Percentiles rank a stretch among this genome's conserved stretches.
These are phyloP conservation scores for Cylindrodendrum hubeiense DNA, from an alignment of 2,329 filamentous ascomycete genomes.

Conservation along the genomic window DNA sequence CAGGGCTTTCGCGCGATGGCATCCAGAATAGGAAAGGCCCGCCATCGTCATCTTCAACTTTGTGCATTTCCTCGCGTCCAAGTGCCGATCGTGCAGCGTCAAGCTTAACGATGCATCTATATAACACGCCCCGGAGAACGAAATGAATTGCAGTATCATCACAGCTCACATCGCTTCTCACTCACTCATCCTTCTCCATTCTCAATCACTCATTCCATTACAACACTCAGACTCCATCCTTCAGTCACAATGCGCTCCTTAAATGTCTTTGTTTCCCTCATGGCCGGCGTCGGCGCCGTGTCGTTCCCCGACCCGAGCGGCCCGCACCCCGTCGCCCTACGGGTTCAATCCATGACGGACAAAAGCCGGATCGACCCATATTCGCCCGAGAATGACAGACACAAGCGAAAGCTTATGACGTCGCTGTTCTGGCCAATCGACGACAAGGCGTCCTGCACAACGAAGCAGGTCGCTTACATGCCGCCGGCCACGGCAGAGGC, in stretches of 20 bases:
- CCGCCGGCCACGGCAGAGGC: conserved; percentile 45
- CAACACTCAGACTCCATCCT: neutral
- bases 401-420: conserved; percentile 43
- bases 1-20: conserved; percentile 30
- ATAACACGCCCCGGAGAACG: neutral
- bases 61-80: neutral
- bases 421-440: conserved; percentile 50
- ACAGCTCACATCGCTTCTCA: neutral
- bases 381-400: conserved; percentile 33
- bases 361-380: conserved; percentile 47
- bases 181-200: too few relatives aligned
- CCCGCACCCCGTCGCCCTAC: conserved; percentile 45
- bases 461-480: conserved; percentile 48
- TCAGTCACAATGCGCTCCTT: conserved; percentile 34
- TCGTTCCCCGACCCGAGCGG: conserved; percentile 46
- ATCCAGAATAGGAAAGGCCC: conserved; percentile 4
- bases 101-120: neutral
- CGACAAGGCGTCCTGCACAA: conserved; percentile 33
- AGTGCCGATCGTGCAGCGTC: neutral
- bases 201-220: neutral
- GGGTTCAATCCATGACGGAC: conserved; percentile 46
- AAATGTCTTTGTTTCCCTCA: conserved; percentile 18
- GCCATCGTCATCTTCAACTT: neutral
- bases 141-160: neutral
- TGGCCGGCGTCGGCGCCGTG: conserved; percentile 38